These are phyloP conservation scores for Delonix regia DNA, from an alignment of 306 rosid species.

Conservation along the genomic window DNA sequence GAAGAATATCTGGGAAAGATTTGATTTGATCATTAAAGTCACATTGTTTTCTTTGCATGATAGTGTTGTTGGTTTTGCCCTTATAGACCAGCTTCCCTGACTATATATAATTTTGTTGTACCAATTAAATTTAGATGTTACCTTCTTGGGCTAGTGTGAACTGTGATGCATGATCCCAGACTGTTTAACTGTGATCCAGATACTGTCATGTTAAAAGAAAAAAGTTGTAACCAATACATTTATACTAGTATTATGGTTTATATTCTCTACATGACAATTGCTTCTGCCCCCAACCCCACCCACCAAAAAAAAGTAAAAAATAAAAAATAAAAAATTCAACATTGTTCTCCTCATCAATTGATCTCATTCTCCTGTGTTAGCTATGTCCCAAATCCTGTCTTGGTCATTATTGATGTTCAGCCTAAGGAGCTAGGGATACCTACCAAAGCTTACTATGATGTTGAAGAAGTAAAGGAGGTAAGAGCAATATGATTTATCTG, in stretches of 20 bases:
- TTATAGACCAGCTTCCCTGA: neutral
- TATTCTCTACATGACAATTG: neutral
- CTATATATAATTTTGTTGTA: neutral
- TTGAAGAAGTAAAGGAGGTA: slow-evolving; percentile 72
- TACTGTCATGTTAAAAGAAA: neutral
- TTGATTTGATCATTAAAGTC: neutral
- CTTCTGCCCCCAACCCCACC: neutral
- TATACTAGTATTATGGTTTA: neutral
- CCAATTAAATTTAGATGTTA: neutral
- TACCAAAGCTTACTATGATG: slow-evolving; percentile 66
- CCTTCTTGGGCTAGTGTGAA: neutral
- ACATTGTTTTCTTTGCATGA: neutral
- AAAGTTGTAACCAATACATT: neutral
- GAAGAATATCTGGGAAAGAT: neutral
- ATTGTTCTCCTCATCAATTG: neutral
- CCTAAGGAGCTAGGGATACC: slow-evolving; percentile 70
- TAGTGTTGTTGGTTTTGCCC: neutral
- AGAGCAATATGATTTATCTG: neutral
- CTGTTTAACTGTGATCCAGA: neutral
- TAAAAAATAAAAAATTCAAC: too few species aligned
- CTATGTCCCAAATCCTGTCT: slow-evolving; percentile 79
- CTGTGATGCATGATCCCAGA: neutral
- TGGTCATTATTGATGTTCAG: slow-evolving; percentile 83
- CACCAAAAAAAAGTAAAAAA: too few species aligned
- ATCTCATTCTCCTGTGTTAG: slow-evolving; percentile 38